These are phyloP conservation scores for Lyophyllum shimeji DNA, from an alignment of 768 basidiomycete genomes.

Conservation along the genomic window DNA sequence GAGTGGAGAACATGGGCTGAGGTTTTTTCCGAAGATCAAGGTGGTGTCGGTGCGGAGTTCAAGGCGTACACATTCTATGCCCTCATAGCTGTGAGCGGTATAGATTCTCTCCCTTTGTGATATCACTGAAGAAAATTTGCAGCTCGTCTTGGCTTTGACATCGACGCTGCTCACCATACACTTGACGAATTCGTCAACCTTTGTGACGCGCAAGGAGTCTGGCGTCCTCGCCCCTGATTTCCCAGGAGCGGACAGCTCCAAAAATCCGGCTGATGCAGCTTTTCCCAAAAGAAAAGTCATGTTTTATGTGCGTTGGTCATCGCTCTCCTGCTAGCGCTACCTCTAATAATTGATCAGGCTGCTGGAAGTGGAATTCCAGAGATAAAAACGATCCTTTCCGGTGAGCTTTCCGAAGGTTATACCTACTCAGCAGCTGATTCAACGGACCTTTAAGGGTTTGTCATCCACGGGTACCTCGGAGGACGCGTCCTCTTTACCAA, in stretches of 20 bases:
- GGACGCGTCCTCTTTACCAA: slow-evolving; percentile 88
- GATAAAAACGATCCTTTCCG: slow-evolving; percentile 91
- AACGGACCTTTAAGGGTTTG: slow-evolving; percentile 61
- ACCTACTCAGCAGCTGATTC: not conserved
- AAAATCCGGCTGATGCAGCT: slow-evolving; percentile 20
- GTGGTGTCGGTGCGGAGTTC: slow-evolving; percentile 37
- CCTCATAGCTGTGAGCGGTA: slow-evolving; percentile 67
- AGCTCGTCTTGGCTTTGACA: slow-evolving; percentile 72
- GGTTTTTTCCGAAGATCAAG: slow-evolving; percentile 36
- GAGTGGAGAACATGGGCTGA: slow-evolving; percentile 80
- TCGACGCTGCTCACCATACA: slow-evolving; percentile 84
- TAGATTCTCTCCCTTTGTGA: not conserved
- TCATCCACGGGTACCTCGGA: slow-evolving; percentile 97
- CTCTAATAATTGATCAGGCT: slow-evolving; percentile 47
- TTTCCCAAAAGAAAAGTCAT: slow-evolving; percentile 62
- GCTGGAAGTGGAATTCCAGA: slow-evolving; percentile 97
- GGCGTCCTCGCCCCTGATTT: slow-evolving; percentile 58
- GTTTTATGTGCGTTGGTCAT: slow-evolving; percentile 68
- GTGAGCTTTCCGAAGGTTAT: slow-evolving; percentile 30
- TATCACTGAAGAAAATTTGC: not conserved
- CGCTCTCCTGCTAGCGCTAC: not conserved
- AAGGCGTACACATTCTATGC: slow-evolving; percentile 73
- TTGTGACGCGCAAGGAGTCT: slow-evolving; percentile 87
- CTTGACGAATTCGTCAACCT: slow-evolving; percentile 86
- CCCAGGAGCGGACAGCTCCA: slow-evolving; percentile 29